A percentile compares a stretch with the other conserved stretches of the same genome.
These are phyloP conservation scores for Bonia amplexicaulis DNA, from an alignment of 176 grass and related monocot genomes.

Conservation along the genomic window DNA sequence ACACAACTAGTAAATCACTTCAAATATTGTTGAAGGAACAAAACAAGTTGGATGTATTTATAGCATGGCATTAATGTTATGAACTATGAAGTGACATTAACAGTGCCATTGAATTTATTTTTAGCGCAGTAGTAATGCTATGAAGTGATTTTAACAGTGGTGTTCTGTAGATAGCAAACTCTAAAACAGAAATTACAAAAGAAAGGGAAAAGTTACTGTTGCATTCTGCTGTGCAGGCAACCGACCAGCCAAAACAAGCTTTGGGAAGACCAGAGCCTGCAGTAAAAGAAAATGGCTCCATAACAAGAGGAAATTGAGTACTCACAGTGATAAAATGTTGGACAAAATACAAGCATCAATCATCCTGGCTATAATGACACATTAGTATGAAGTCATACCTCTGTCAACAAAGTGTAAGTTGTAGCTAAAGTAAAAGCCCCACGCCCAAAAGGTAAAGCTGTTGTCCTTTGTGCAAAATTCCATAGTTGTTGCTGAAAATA, in stretches of 20 bases:
- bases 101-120: not conserved
- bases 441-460: slow-evolving; percentile 87
- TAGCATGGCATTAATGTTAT: not conserved
- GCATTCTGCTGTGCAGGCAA: slow-evolving; percentile 96
- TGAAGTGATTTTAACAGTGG: not conserved
- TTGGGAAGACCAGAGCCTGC: slow-evolving; percentile 82
- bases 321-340: not conserved
- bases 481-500: slow-evolving; percentile 85
- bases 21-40: not conserved
- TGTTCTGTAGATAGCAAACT: not conserved
- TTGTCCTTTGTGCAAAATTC: slow-evolving; percentile 98
- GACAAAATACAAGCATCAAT: slow-evolving; percentile 24
- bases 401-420: slow-evolving; percentile 90
- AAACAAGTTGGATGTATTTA: not conserved
- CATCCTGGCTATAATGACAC: slow-evolving; percentile 25
- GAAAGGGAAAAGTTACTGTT: slow-evolving; percentile 44
- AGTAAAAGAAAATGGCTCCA: slow-evolving; percentile 32
- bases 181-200: slow-evolving; percentile 20
- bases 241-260: slow-evolving; percentile 90
- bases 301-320: not conserved
- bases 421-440: slow-evolving; percentile 94
- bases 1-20: slow-evolving; percentile 3
- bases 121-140: not conserved
- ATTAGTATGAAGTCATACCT: slow-evolving; percentile 44
- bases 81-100: not conserved